Base-by-base conservation (phyloP, 179 eudicot genomes). In the Pouteria campechiana region DNA sequence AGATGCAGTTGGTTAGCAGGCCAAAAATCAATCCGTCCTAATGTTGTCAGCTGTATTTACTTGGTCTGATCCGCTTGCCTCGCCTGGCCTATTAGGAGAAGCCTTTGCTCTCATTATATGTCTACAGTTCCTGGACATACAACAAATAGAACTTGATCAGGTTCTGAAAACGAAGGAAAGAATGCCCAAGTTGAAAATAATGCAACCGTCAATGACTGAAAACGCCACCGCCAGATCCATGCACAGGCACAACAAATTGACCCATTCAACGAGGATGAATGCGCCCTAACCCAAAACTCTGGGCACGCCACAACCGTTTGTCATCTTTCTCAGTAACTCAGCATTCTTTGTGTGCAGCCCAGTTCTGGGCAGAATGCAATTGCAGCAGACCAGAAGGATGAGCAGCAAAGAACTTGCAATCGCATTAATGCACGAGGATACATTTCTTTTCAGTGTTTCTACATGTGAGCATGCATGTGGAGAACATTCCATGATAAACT, bases 71-170 rank as follows among this genome's bases (percentile, higher is more conserved):
- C 63, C 62, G 17, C 25, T 23, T 8, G 51, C 29, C 12, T 62
- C 61, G 7, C 64, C 75, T 2, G 67, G 27, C 44, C 48, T 58
- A 10, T 24, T 46, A 52, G 68, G 32, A 25, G 70, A 54, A 20
- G 60, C 61, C 67, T 69, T 72, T 38, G 68, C 32, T 45, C 56
- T 67, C 41, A 37, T 22, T 46, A 54, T 63, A 22, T 64, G 72
- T 41, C 48, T 76, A 65, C 52, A 84, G 46, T 43, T 69, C 74
- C 97, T 88, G 79, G 57, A 50, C 59, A 12, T 31, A 37, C 14
- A 46, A 52, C 44, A 17, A 25, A 37, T 20, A 17, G 27, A 18
- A 43, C 20, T 7, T 11, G 24, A 49, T 21, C 13, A 47, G 15
- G 3, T 39, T 47, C 16, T 3, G 1, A 10, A 16, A 42, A 11